Base-by-base conservation (phyloP, 371 early-diverging fungal genomes). In the Mucor racemosus region DNA sequence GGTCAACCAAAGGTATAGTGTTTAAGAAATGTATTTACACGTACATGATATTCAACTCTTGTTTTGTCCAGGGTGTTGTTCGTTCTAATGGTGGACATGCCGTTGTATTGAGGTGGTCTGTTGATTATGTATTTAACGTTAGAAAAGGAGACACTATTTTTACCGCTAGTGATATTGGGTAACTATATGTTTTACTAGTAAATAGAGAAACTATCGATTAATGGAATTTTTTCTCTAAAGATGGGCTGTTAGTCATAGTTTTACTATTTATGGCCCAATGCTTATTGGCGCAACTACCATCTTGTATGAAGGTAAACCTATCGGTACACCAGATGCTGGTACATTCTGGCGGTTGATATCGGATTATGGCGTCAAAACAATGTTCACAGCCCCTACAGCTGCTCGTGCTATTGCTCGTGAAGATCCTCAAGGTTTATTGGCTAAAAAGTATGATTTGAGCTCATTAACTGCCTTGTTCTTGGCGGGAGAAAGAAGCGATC, bases 361-460 rank as follows among this genome's bases (percentile, higher is more conserved):
- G n/a, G 91, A 94, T 58, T 88, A 92, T 76, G 84, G 86, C 34
- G 91, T 89, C 62, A 92, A 89, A 14, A 89, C 90, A 0, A 86
- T 96, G 74, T 98, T 91, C 71, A 96, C 97, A 5, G 97, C 98
- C 1, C 98, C 98, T 1, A 98, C 98, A 0, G 94, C 95, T 0
- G 83, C 95, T 31, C 89, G 96, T 48, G 92, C 94, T 17, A 84
- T 97, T 70, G 89, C 92, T 35, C 84, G 92, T 35, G 94, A 91
- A 46, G 95, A 95, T 73, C 90, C 92, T 0, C 74, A 89, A 1
- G 90, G 89, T 8, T 57, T 72, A 21, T 40, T 81, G 3, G 78
- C 90, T 26, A 78, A 78, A 26, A 77, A 85, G 58, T 89, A 91
- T 72, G 84, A 92, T 62, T 66, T 93, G 50, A 72, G 70, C 0